phyloP scores from a whole-genome alignment of 2,329 filamentous ascomycete species.

The Pestalotiopsis sp. region DNA sequence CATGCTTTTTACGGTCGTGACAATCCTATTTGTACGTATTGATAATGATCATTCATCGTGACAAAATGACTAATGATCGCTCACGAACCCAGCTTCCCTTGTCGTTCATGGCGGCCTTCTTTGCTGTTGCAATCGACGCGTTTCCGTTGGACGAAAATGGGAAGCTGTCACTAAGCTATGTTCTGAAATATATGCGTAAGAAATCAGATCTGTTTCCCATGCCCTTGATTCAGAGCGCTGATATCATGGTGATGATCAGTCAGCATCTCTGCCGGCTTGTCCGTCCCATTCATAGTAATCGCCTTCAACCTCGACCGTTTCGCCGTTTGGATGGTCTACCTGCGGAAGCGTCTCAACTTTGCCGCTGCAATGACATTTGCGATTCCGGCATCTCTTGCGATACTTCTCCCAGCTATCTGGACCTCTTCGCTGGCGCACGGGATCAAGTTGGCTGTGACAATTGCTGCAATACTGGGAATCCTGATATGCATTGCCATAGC shows the following conservation, averaged over 20 bases:
- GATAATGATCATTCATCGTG: too few species aligned
- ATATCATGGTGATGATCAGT: background rate
- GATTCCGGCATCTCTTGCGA: background rate
- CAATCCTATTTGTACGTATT: constrained; percentile 4
- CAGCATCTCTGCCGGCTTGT: background rate
- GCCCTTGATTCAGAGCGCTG: background rate
- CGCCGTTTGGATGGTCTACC: background rate
- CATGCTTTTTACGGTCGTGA: constrained; percentile 8
- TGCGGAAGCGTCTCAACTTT: background rate
- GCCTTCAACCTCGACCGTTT: background rate
- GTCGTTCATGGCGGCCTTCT: background rate
- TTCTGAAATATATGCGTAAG: background rate
- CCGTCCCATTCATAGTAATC: background rate
- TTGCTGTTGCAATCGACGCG: background rate
- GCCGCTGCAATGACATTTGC: background rate
- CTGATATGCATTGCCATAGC: background rate
- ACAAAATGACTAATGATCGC: background rate
- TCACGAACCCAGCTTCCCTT: background rate
- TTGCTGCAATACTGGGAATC: background rate
- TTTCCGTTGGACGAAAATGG: background rate
- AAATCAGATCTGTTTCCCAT: background rate
- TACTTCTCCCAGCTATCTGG: background rate
- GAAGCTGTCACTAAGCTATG: background rate
- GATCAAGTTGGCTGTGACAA: background rate
- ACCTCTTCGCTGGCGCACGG: background rate